Percentiles rank a stretch among this genome's conserved stretches.
These are phyloP conservation scores for Nasturtium officinale DNA, from an alignment of 345 rosid species.

Conservation along the genomic window DNA sequence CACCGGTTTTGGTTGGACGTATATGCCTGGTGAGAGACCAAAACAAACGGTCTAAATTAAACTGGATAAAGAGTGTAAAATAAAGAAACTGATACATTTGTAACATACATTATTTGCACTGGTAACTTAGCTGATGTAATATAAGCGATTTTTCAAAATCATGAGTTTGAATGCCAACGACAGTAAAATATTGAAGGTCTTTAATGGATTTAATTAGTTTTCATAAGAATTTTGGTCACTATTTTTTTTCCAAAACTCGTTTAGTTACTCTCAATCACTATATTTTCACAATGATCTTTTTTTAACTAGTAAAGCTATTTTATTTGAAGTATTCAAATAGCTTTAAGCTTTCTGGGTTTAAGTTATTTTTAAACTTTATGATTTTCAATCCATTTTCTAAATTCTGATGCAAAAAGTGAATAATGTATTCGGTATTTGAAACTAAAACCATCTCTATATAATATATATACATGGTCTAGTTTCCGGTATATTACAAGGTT, in stretches of 20 bases:
- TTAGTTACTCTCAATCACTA: neutral
- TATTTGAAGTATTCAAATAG: neutral
- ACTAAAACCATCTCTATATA: too few relatives aligned
- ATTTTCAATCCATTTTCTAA: neutral
- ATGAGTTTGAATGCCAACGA: neutral
- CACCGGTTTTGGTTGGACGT: neutral
- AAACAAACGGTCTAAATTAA: neutral
- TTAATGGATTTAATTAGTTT: neutral
- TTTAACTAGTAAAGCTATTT: neutral
- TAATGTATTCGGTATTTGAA: neutral
- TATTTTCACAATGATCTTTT: neutral
- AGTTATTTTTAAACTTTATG: neutral
- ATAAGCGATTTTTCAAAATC: neutral
- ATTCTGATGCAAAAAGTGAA: neutral
- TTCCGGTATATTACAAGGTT: too few relatives aligned
- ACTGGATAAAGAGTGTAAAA: neutral
- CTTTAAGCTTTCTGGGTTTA: neutral
- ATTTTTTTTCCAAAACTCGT: neutral
- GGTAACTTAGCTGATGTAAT: neutral
- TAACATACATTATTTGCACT: neutral
- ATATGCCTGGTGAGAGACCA: neutral
- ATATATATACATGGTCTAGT: too few relatives aligned
- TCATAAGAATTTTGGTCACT: neutral
- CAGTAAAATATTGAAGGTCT: neutral
- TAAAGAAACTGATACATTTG: neutral